A percentile compares a stretch with the other conserved stretches of the same genome.
phyloP scores from a whole-genome alignment of 2,329 filamentous ascomycete genomes.

The Parastagonospora avenae region DNA sequence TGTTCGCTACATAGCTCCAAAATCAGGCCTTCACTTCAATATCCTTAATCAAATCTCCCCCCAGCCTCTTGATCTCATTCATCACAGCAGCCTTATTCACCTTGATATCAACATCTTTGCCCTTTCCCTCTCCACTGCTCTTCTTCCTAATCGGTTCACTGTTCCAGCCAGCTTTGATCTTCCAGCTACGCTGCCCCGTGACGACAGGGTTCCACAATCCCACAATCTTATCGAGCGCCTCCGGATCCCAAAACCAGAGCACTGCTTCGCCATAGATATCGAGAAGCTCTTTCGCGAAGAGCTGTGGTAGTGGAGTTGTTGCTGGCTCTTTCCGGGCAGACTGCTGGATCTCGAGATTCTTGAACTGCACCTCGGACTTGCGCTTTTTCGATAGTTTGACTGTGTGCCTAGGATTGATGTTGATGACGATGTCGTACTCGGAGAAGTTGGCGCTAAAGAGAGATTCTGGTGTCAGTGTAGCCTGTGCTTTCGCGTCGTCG shows the following conservation, averaged over 20 bases:
- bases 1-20: neutral
- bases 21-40: slow-evolving; percentile 28
- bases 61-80: slow-evolving; percentile 71
- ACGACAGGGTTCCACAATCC: slow-evolving; percentile 69
- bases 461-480: slow-evolving; percentile 50
- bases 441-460: slow-evolving; percentile 75
- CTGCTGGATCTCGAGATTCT: slow-evolving; percentile 72
- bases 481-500: neutral
- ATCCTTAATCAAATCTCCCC: slow-evolving; percentile 61
- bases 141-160: slow-evolving; percentile 58
- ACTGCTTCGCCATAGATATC: slow-evolving; percentile 70
- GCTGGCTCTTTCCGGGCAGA: slow-evolving; percentile 33
- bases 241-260: slow-evolving; percentile 77
- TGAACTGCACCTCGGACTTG: slow-evolving; percentile 64
- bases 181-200: slow-evolving; percentile 63
- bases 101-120: slow-evolving; percentile 58
- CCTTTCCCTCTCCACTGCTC: slow-evolving; percentile 41
- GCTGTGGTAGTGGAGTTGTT: slow-evolving; percentile 64
- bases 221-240: slow-evolving; percentile 62
- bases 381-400: slow-evolving; percentile 31
- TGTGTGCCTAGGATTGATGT: slow-evolving; percentile 64
- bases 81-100: slow-evolving; percentile 72
- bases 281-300: slow-evolving; percentile 71
- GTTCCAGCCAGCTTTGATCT: slow-evolving; percentile 72
- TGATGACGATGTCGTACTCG: slow-evolving; percentile 88